Evolutionary conservation across 495 filamentous ascomycete species (phyloP), one percentile per base, ranked within the genome.

Genomic region (Paragyromitra xinjiangensis): DNA sequence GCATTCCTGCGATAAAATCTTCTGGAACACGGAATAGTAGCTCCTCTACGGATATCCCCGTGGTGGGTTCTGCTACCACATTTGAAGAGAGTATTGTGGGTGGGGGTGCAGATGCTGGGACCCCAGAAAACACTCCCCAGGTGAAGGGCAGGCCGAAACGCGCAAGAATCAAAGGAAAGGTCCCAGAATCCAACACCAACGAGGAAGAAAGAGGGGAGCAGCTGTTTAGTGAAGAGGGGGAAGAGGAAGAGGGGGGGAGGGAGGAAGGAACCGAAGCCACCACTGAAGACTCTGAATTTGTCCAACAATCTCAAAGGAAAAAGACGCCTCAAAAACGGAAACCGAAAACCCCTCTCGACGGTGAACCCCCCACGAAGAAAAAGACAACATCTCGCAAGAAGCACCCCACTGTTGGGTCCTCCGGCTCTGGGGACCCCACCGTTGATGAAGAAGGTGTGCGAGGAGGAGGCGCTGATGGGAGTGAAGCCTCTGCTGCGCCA

Each of bases 221-320:
- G 29, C 29, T 34, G 29, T 3, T 3, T 34, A 3, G 29, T 34
- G 29, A 71, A 48, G 84, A 81, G 22, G 71, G 56, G 12, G 24
- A 6, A 53, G 45, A 50, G 66, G 16, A 50, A 64, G 19, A 75
- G 77, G 6, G 80, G 9, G 39, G 26, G 80, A 63, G 77, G 81
- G 55, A 48, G 29, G 64, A 81, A 62, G 48, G 83, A 82, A 75
- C 37, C 63, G 63, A 77, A 56, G 68, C 83, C 66, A 53, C 61
- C 64, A 48, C 34, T 22, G 67, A 65, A 65, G 55, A 78, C 79
- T n/a, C 61, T 45, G 29, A 84, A 78, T 78, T 78, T 19, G 55
- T 72, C 12, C 67, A 78, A 63, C 79, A 73, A 19, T 24, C 69
- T 6, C 39, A 62, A 59, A 78, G 29, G 40, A 64, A 71, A 59